phyloP scores from a whole-genome alignment of 2,329 filamentous ascomycete species.

The Penicillium hordei region DNA sequence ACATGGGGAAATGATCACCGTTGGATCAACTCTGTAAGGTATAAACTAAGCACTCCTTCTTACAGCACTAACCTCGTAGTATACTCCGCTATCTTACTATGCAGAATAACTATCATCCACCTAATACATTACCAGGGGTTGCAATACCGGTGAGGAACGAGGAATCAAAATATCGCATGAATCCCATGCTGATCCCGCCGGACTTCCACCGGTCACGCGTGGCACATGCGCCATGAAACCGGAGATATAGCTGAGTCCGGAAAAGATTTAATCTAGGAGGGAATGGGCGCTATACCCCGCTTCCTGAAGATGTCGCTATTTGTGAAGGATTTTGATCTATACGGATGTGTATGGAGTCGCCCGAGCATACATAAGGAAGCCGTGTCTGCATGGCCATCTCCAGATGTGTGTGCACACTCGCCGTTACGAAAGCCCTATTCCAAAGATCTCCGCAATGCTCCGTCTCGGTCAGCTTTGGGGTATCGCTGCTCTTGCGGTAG shows the following conservation, averaged over 20 bases:
- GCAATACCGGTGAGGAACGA: neutral
- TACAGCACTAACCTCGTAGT: neutral
- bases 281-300: constrained; percentile 4
- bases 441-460: constrained; percentile 5
- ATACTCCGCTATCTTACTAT: neutral
- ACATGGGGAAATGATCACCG: neutral
- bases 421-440: neutral
- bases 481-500: constrained; percentile 14
- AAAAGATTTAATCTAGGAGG: neutral
- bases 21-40: neutral
- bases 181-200: constrained; percentile 18
- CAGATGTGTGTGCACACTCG: neutral
- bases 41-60: neutral
- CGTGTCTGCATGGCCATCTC: neutral
- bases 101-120: neutral
- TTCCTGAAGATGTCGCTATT: neutral
- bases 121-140: neutral
- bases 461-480: constrained; percentile 7
- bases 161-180: neutral
- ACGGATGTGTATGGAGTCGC: neutral
- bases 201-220: constrained; percentile 19
- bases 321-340: neutral
- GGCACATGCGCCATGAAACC: neutral
- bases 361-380: constrained; percentile 3
- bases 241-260: constrained; percentile 7